Evolutionary conservation across 2,329 filamentous ascomycete genomes (phyloP).

Genomic region (Sarocladium brachiariae): DNA sequence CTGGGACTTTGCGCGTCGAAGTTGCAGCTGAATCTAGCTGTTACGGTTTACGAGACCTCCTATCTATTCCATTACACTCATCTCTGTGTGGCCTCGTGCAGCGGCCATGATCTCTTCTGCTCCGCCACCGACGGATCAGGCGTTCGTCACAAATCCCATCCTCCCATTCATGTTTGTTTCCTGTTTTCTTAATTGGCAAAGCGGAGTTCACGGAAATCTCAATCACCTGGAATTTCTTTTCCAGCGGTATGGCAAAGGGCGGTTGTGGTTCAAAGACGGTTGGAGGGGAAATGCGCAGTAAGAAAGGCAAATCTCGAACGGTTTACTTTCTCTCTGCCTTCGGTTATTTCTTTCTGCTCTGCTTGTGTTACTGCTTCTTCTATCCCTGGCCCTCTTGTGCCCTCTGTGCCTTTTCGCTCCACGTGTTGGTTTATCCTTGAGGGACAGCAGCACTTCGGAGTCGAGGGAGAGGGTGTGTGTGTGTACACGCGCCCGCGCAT

Average conservation of each 20-base stretch:
- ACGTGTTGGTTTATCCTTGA: background rate
- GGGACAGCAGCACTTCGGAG: background rate
- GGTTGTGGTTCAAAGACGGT: background rate
- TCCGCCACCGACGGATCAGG: background rate
- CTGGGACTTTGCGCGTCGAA: background rate
- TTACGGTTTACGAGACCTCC: background rate
- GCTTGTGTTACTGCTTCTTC: background rate
- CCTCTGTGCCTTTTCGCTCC: background rate
- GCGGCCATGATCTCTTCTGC: background rate
- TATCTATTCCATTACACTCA: background rate
- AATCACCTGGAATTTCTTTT: background rate
- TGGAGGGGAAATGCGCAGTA: too few species aligned
- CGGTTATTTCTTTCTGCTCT: background rate
- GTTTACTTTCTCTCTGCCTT: background rate
- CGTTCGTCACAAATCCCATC: background rate
- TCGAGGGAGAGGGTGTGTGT: background rate
- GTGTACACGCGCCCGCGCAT: too few species aligned
- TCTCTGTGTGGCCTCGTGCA: background rate
- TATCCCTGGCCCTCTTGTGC: background rate
- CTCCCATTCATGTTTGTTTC: background rate
- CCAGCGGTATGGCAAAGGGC: background rate
- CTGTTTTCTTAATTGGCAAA: background rate
- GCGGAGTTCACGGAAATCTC: slow-evolving; percentile 4
- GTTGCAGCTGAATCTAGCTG: background rate
- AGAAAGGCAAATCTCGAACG: too few species aligned